These are phyloP conservation scores for Nitzschia inconspicua DNA, from an alignment of 108 stramenopile genomes.

Conservation along the genomic window DNA sequence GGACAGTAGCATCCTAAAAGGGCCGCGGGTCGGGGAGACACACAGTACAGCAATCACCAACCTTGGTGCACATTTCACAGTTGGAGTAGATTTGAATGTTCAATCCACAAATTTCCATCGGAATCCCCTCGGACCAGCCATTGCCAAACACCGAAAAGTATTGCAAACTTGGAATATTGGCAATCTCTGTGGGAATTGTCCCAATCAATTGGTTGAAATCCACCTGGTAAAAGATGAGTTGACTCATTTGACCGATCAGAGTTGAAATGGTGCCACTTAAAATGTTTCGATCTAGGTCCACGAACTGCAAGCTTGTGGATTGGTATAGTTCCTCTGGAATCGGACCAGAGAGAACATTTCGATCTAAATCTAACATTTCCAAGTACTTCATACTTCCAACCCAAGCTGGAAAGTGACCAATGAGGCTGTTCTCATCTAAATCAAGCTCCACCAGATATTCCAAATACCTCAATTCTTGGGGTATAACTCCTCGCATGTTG, in stretches of 20 bases:
- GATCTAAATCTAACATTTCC: slow-evolving; percentile 39
- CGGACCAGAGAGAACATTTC: slow-evolving; percentile 35
- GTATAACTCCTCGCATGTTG: slow-evolving; percentile 24
- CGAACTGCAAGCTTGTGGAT: slow-evolving; percentile 17
- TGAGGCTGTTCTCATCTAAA: slow-evolving; percentile 23
- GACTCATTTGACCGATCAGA: slow-evolving; percentile 37
- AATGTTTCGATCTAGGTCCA: slow-evolving; percentile 48
- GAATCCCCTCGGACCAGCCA: slow-evolving; percentile 15
- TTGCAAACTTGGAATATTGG: slow-evolving; percentile 24
- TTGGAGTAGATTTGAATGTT: slow-evolving; percentile 32
- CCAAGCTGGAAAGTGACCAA: slow-evolving; percentile 25
- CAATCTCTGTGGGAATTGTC: slow-evolving; percentile 54
- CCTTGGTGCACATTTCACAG: slow-evolving; percentile 26
- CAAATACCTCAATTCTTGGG: slow-evolving; percentile 12
- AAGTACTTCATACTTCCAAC: slow-evolving; percentile 17
- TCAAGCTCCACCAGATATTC: slow-evolving; percentile 18
- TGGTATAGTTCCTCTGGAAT: slow-evolving; percentile 35
- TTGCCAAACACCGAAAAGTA: slow-evolving; percentile 32
- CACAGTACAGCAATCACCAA: slow-evolving; percentile 34
- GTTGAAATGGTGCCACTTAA: slow-evolving; percentile 49
- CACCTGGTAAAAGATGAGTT: slow-evolving; percentile 40
- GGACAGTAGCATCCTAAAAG: background rate
- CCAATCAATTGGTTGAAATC: slow-evolving; percentile 49
- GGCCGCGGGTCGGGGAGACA: slow-evolving; percentile 17
- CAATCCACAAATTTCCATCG: slow-evolving; percentile 17